Evolutionary conservation across 371 early-diverging fungal species (phyloP), one percentile per base, ranked within the genome.

Genomic region (Rhizopus arrhizus): DNA sequence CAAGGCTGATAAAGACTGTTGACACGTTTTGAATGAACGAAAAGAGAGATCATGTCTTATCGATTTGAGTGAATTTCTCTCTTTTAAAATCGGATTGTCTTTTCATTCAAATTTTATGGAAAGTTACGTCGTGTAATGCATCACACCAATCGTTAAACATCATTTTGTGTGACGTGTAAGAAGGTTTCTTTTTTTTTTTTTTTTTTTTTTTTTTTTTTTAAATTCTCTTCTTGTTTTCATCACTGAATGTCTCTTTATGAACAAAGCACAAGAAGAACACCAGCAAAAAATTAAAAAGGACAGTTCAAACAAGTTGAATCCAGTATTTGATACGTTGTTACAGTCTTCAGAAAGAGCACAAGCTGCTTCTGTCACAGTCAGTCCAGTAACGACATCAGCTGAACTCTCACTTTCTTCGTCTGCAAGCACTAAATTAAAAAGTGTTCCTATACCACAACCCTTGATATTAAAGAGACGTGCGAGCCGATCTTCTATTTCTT

Each of bases 361-460:
- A 28, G 57, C 49, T 41, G 59, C 64, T 10, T 60, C 67, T 63
- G 67, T 61, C 38, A 58, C 52, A 40, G 49, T 64, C 13, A 62
- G 55, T 35, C 28, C 64, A 3, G 32, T 63, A 10, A 66, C 66
- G 31, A 68, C 72, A 12, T 53, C 69, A 42, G 64, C 69, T 13
- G 66, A 68, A 43, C 48, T 61, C 13, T 58, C 60, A 16, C 53
- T 56, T n/a, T 47, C 68, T 2, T 46, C 69, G 15, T 22, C 47
- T n/a, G 33, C 56, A 12, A 58, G 51, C 15, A 16, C 63, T n/a
- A 72, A 70, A 32, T 40, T 74, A 22, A 61, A 65, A 32, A 74
- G 68, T 60, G 73, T 77, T 1, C 78, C 78, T 40, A 77, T 77
- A 55, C 78, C 78, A 4, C 77, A 74, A 12, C 74, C 77, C 48